These are phyloP conservation scores for Sporodiniella umbellata DNA, from an alignment of 371 early-diverging fungal genomes.

Conservation along the genomic window DNA sequence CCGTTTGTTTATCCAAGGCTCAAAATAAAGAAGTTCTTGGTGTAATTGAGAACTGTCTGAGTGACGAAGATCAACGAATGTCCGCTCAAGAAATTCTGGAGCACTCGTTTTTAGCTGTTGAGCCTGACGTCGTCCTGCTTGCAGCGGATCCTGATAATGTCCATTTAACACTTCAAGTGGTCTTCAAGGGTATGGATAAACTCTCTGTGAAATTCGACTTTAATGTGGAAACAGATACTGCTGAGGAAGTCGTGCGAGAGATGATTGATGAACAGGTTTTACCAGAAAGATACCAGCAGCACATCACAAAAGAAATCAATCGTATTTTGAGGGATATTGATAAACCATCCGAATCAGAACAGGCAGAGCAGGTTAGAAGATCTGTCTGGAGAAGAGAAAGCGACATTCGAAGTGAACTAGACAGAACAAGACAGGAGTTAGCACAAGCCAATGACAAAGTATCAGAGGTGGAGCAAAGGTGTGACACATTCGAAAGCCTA, in stretches of 20 bases:
- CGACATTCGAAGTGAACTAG: conserved; percentile 35
- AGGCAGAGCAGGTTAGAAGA: conserved; percentile 27
- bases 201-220: conserved; percentile 88
- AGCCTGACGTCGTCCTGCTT: conserved; percentile 72
- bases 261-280: conserved; percentile 86
- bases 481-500: conserved; percentile 26
- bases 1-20: conserved; percentile 71
- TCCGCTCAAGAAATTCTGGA: conserved; percentile 76
- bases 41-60: conserved; percentile 77
- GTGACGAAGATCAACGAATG: conserved; percentile 58
- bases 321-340: conserved; percentile 76
- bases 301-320: conserved; percentile 84
- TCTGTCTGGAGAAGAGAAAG: conserved; percentile 44
- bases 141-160: conserved; percentile 60
- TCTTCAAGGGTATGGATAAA: conserved; percentile 79
- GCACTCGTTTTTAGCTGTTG: conserved; percentile 78
- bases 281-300: conserved; percentile 67
- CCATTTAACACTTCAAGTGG: conserved; percentile 72
- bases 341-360: conserved; percentile 37
- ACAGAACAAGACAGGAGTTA: conserved; percentile 29
- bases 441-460: conserved; percentile 25
- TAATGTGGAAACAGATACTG: conserved; percentile 84
- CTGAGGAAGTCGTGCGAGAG: conserved; percentile 87
- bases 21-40: conserved; percentile 69
- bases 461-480: conserved; percentile 27